Percentiles rank a stretch among this genome's conserved stretches.
These are phyloP conservation scores for Exophiala bonariae DNA, from an alignment of 2,329 filamentous ascomycete species.

Conservation along the genomic window DNA sequence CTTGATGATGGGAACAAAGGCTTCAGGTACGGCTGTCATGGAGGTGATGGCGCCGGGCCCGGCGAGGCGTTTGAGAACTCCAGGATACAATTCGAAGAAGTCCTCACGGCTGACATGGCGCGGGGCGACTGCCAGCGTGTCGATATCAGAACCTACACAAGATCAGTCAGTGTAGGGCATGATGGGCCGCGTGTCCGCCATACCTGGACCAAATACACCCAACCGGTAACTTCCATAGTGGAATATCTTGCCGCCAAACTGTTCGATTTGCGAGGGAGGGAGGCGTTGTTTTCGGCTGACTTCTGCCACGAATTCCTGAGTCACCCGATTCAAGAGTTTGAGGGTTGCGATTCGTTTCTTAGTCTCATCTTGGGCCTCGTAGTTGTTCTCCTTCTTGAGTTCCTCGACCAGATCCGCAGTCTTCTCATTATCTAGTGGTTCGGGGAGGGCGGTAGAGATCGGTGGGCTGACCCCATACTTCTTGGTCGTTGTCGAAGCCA, in stretches of 20 bases:
- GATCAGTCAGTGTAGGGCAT: slow-evolving; percentile 6
- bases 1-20: slow-evolving; percentile 96
- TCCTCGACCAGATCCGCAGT: slow-evolving; percentile 81
- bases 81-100: slow-evolving; percentile 89
- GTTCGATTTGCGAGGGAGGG: slow-evolving; percentile 74
- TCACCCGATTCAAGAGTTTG: slow-evolving; percentile 72
- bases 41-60: slow-evolving; percentile 78
- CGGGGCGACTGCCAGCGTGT: slow-evolving; percentile 89
- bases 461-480: slow-evolving; percentile 79
- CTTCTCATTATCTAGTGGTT: slow-evolving; percentile 70
- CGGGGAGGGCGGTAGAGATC: slow-evolving; percentile 76
- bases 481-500: slow-evolving; percentile 28
- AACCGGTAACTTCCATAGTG: slow-evolving; percentile 95
- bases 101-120: slow-evolving; percentile 86
- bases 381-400: slow-evolving; percentile 85
- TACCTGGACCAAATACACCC: slow-evolving; percentile 83
- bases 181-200: slow-evolving; percentile 21
- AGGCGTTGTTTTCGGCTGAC: slow-evolving; percentile 74
- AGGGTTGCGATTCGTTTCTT: slow-evolving; percentile 76
- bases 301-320: slow-evolving; percentile 80
- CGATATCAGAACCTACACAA: slow-evolving; percentile 81
- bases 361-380: slow-evolving; percentile 80
- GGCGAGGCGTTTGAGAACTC: slow-evolving; percentile 73
- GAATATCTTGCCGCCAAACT: slow-evolving; percentile 88
- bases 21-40: slow-evolving; percentile 80